Percentiles rank a stretch among this genome's conserved stretches.
These are phyloP conservation scores for Candida tammaniensis DNA, from an alignment of 805 yeast genomes.

Conservation along the genomic window DNA sequence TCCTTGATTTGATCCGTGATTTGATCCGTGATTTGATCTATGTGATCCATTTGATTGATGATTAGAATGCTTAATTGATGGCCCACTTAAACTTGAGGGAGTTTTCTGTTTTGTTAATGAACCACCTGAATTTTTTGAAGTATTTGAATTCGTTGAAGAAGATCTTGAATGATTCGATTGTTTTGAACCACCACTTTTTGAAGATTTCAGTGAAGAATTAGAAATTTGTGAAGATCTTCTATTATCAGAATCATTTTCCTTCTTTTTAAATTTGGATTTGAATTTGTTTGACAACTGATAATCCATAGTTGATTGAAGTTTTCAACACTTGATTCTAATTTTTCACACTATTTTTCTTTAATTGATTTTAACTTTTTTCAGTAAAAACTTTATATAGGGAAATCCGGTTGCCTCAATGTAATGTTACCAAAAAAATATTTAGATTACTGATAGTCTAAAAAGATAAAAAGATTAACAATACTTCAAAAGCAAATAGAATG, in stretches of 20 bases:
- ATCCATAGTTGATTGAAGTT: too few relatives aligned
- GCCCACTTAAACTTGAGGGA: neutral
- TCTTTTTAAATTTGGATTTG: conserved; percentile 7
- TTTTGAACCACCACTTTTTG: conserved; percentile 4
- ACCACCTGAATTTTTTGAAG: conserved; percentile 9
- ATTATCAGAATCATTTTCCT: conserved; percentile 3
- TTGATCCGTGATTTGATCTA: neutral
- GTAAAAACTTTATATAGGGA: too few relatives aligned
- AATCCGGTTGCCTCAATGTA: too few relatives aligned
- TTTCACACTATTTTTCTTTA: too few relatives aligned
- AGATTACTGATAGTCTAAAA: too few relatives aligned
- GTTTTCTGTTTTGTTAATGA: neutral
- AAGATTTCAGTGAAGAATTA: conserved; percentile 9
- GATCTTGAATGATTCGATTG: conserved; percentile 11
- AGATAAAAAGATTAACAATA: too few relatives aligned
- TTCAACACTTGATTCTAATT: too few relatives aligned
- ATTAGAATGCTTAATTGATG: neutral
- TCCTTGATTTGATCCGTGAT: neutral
- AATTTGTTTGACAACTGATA: conserved; percentile 8
- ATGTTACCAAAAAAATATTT: too few relatives aligned
- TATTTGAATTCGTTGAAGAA: conserved; percentile 11
- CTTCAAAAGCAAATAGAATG: too few relatives aligned
- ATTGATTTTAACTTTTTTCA: too few relatives aligned
- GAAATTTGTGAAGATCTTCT: conserved; percentile 10
- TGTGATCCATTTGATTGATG: neutral